A percentile compares a stretch with the other conserved stretches of the same genome.
phyloP scores from a whole-genome alignment of 495 filamentous ascomycete genomes.

The Jackrogersella minutella region DNA sequence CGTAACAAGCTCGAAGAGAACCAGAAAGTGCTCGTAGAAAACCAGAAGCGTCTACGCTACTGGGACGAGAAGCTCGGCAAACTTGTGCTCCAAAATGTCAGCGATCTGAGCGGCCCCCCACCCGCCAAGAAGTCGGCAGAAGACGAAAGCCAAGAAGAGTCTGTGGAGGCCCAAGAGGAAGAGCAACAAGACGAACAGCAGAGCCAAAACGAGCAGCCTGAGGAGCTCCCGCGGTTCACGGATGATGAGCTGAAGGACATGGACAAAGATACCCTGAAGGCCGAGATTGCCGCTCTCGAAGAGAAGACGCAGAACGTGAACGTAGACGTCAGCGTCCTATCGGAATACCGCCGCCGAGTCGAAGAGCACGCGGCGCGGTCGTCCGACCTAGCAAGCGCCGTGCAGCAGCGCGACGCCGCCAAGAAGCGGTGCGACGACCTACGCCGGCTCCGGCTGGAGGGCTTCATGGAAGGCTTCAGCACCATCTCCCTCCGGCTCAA shows the following conservation, averaged over 20 bases:
- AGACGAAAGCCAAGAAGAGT: slow-evolving; percentile 32
- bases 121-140: slow-evolving; percentile 41
- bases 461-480: slow-evolving; percentile 98
- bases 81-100: slow-evolving; percentile 78
- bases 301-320: slow-evolving; percentile 90
- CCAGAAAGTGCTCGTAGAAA: slow-evolving; percentile 86
- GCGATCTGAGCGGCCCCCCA: slow-evolving; percentile 66
- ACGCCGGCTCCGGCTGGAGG: slow-evolving; percentile 85
- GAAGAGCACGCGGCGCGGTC: slow-evolving; percentile 86
- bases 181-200: slow-evolving; percentile 43
- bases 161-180: slow-evolving; percentile 34
- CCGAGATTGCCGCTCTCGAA: slow-evolving; percentile 87
- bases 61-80: slow-evolving; percentile 91
- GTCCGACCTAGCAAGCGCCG: slow-evolving; percentile 77
- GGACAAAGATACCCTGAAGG: slow-evolving; percentile 85
- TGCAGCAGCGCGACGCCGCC: slow-evolving; percentile 79
- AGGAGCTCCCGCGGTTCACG: slow-evolving; percentile 78
- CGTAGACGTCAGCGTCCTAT: slow-evolving; percentile 89
- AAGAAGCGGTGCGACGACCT: slow-evolving; percentile 93
- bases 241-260: slow-evolving; percentile 93
- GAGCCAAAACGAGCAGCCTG: slow-evolving; percentile 39
- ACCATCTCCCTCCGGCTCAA: slow-evolving; percentile 94
- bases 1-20: slow-evolving; percentile 96
- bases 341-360: slow-evolving; percentile 89
- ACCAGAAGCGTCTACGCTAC: slow-evolving; percentile 82